Percentiles rank a stretch among this genome's conserved stretches.
Evolutionary conservation across 495 filamentous ascomycete species (phyloP).

Genomic region (Aspergillus campestris): DNA sequence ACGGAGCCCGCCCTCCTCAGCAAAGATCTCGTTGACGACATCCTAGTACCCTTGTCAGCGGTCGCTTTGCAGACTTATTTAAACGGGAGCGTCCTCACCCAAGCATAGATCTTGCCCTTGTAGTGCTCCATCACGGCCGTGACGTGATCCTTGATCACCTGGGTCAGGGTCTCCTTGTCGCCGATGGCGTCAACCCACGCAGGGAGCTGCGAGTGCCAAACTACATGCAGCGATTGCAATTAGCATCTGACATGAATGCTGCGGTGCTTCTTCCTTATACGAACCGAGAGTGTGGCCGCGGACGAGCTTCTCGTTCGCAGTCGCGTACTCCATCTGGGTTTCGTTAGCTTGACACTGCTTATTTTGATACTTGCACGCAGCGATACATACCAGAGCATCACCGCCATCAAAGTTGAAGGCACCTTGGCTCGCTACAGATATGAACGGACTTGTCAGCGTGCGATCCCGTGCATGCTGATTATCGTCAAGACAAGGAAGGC

Average conservation of each 20-base stretch:
- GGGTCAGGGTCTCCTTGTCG: constrained; percentile 34
- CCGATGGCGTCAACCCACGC: constrained; percentile 37
- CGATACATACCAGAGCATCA: constrained; percentile 30
- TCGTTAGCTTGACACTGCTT: not conserved
- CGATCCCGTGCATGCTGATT: not conserved
- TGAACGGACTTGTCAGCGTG: constrained; percentile 5
- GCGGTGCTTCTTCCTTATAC: not conserved
- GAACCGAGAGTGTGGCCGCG: constrained; percentile 43
- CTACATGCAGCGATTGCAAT: constrained; percentile 3
- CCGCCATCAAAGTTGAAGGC: constrained; percentile 33
- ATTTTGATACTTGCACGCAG: not conserved
- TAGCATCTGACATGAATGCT: not conserved
- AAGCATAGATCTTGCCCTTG: constrained; percentile 42
- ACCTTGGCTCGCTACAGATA: constrained; percentile 20
- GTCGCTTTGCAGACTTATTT: not conserved
- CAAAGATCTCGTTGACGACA: constrained; percentile 63
- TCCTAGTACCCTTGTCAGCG: constrained; percentile 34
- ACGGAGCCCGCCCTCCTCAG: constrained; percentile 58
- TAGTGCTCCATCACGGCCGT: constrained; percentile 16
- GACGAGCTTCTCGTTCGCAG: constrained; percentile 35
- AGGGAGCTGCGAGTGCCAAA: constrained; percentile 49
- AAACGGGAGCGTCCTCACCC: constrained; percentile 19
- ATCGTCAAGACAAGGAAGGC: not conserved
- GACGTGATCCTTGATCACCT: constrained; percentile 29
- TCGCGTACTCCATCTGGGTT: constrained; percentile 37